A percentile compares a stretch with the other conserved stretches of the same genome.
Conservation (phyloP, 176 grass and related monocot genomes). For the Chloris gayana region DNA sequence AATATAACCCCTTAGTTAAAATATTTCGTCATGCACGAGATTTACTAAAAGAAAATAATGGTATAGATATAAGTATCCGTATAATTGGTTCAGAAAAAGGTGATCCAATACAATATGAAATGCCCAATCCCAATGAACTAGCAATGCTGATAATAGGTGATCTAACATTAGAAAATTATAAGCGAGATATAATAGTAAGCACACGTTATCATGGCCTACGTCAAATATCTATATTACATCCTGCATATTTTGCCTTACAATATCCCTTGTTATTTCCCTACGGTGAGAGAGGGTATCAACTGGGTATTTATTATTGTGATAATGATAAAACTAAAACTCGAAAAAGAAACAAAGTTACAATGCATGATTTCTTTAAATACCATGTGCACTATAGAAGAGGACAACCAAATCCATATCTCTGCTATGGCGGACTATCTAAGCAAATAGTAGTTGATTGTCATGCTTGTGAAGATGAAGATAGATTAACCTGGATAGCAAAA, state of each 20-base stretch:
- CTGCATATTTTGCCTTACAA: background rate
- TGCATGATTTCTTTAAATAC: slow-evolving; percentile 1
- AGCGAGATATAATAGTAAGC: no score
- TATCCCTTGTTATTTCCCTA: slow-evolving; percentile 19
- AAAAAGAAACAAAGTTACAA: background rate
- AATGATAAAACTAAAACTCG: background rate
- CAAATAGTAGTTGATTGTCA: background rate
- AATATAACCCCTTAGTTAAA: no score
- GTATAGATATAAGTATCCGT: no score
- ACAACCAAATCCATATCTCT: background rate
- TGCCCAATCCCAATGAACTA: background rate
- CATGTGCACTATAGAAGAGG: background rate
- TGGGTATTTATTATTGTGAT: background rate
- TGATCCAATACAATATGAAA: no score
- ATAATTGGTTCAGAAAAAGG: no score
- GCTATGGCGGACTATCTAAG: background rate
- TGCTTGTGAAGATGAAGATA: background rate
- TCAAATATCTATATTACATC: background rate
- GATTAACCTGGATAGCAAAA: background rate
- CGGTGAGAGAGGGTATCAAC: background rate
- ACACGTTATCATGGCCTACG: no score
- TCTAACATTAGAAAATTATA: no score
- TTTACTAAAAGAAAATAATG: no score
- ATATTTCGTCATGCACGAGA: no score
- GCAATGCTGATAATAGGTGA: no score